phyloP scores from a whole-genome alignment of 495 filamentous ascomycete genomes.

The Neurospora sp. region DNA sequence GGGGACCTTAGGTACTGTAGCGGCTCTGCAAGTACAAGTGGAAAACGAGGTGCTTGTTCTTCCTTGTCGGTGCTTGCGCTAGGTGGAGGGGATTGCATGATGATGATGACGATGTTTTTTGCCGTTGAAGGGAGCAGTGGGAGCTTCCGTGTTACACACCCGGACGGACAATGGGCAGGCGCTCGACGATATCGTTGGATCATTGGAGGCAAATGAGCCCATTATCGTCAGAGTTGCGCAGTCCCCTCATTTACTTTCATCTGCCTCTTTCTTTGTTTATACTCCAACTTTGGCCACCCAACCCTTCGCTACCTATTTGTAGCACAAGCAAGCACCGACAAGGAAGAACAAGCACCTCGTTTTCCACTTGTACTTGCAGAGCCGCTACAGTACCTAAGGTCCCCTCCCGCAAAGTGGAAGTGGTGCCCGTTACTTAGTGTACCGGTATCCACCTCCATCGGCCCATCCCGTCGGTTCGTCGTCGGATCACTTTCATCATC shows the following conservation, averaged over 20 bases:
- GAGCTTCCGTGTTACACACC: background rate
- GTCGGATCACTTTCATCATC: background rate
- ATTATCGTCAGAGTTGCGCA: conserved; percentile 23
- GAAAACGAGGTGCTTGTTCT: too few relatives aligned
- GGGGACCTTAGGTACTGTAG: too few relatives aligned
- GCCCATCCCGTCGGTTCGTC: background rate
- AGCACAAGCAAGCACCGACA: background rate
- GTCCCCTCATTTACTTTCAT: conserved; percentile 4
- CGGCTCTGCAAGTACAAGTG: too few relatives aligned
- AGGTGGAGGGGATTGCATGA: background rate
- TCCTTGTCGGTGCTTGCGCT: background rate
- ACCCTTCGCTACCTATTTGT: background rate
- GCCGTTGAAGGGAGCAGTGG: background rate
- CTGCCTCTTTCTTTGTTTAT: background rate
- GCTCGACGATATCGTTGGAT: background rate
- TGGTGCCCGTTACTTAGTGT: background rate
- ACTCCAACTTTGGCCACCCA: background rate
- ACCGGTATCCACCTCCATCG: background rate
- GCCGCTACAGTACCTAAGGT: background rate
- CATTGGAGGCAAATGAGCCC: conserved; percentile 8
- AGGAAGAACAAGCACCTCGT: background rate
- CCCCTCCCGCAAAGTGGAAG: background rate
- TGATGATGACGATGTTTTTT: background rate
- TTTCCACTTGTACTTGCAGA: background rate
- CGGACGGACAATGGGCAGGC: background rate